These are phyloP conservation scores for Cordyceps cicadae DNA, from an alignment of 2,329 filamentous ascomycete genomes.

Conservation along the genomic window DNA sequence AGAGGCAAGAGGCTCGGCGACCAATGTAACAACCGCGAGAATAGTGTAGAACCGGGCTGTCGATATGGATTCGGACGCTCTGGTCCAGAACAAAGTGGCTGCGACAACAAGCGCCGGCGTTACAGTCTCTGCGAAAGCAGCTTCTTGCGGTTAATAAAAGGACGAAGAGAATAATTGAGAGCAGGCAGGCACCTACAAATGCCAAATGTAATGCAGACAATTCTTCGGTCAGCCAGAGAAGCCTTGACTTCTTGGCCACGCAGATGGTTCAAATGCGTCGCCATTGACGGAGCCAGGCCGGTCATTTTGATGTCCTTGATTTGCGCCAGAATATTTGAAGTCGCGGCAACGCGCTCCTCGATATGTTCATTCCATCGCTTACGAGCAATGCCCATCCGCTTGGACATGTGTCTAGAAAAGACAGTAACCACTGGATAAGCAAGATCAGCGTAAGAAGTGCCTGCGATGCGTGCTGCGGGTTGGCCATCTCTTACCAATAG, in stretches of 20 bases:
- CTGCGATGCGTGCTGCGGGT: not conserved
- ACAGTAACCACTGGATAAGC: not conserved
- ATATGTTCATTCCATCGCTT: conserved; percentile 3
- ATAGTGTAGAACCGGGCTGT: not conserved
- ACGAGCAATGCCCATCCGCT: not conserved
- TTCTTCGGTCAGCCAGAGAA: not conserved
- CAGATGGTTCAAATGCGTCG: not conserved
- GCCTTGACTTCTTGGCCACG: not conserved
- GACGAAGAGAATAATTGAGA: not conserved
- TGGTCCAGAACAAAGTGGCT: conserved; percentile 5
- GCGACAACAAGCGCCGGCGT: not conserved
- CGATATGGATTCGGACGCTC: not conserved
- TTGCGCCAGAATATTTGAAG: conserved; percentile 7
- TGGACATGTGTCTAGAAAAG: not conserved
- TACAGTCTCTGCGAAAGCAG: not conserved
- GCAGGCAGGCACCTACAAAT: not conserved
- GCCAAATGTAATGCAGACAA: not conserved
- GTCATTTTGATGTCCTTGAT: conserved; percentile 6
- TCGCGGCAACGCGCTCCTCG: not conserved
- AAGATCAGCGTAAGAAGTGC: not conserved
- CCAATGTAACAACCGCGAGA: not conserved
- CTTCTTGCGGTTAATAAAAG: not conserved
- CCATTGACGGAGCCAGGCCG: not conserved
- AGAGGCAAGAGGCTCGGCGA: not conserved
- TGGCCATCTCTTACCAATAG: not conserved